A percentile compares a stretch with the other conserved stretches of the same genome.
Evolutionary conservation across 352 stramenopile genomes (phyloP).

Genomic region (Pythium volutum): DNA sequence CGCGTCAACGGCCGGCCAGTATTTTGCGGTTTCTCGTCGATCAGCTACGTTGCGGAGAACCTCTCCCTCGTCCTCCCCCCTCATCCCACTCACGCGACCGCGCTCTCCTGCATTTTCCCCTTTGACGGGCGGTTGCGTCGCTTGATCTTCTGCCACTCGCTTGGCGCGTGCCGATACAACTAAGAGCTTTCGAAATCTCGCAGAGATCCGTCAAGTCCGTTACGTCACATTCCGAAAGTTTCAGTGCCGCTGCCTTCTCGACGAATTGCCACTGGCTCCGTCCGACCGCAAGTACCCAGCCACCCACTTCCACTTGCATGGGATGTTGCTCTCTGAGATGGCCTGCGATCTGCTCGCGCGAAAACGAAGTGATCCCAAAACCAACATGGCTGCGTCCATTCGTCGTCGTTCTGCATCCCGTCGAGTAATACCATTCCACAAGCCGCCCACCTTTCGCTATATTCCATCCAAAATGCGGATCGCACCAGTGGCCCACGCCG

Average conservation of each 20-base stretch:
- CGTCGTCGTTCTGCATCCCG: neutral
- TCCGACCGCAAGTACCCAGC: neutral
- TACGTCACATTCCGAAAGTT: slow-evolving; percentile 5
- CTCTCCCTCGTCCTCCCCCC: no score
- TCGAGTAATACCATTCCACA: neutral
- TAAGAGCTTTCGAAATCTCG: neutral
- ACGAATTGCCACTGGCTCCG: slow-evolving; percentile 1
- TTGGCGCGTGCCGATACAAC: neutral
- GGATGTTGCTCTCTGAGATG: neutral
- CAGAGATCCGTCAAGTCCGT: slow-evolving; percentile 8
- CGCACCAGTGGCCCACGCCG: neutral
- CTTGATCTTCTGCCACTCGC: no score
- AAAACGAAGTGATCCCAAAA: neutral
- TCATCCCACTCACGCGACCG: no score
- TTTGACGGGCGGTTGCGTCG: no score
- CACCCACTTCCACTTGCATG: neutral
- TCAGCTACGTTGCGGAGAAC: neutral
- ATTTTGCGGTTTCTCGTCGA: neutral
- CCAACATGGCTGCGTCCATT: neutral
- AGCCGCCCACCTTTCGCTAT: neutral
- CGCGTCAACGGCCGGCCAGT: neutral
- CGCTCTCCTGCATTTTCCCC: no score
- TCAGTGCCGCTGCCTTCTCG: neutral
- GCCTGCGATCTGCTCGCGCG: neutral
- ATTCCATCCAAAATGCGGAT: neutral